Base-by-base conservation (phyloP, 2,329 filamentous ascomycete species). In the Aaosphaeria arxii region DNA sequence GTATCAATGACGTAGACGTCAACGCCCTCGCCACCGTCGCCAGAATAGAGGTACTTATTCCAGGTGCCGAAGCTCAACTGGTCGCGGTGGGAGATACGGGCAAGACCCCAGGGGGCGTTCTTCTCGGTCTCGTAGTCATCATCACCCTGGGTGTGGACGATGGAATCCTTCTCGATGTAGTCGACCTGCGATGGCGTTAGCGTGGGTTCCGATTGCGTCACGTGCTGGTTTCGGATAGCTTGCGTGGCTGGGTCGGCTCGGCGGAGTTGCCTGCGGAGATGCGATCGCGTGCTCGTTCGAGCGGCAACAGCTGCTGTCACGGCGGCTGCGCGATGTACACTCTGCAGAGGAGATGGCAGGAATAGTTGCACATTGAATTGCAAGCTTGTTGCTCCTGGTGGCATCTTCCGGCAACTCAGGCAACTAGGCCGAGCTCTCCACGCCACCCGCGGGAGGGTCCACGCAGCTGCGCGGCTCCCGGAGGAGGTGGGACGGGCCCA, bases 1-100 rank as follows among this genome's bases (percentile, higher is more conserved):
- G 94, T 99, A 77, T 99, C 94, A 67, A 99, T 96, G 57, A 99
- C 88, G 70, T 99, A 99, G 68, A 94, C 94, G 74, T 99, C 94
- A 61, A 99, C 94, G 71, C 94, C 95, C 80, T 97, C 91, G 71
- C 94, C 94, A 69, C 88, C 92, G 46, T 95, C 87, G 48, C 83
- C 80, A 48, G 91, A 82, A 73, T 94, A 99, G 35, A 97, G 82
- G 80, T 99, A 99, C 79, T 97, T 96, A 84, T 96, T 97, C 79
- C 94, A 97, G 72, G 84, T 91, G 62, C 88, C 87, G 70, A 99
- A 97, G 71, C 82, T 87, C 59, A 99, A 82, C 56, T 81, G 80
- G 57, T 94, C 81, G 61, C 94, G 89, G 80, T 99, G 94, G 32
- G 94, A 99, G 76, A 99, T 89, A 84, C 94, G 90, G 61, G 95